Evolutionary conservation across 768 basidiomycete species (phyloP).

Genomic region (Gymnopilus dilepis): DNA sequence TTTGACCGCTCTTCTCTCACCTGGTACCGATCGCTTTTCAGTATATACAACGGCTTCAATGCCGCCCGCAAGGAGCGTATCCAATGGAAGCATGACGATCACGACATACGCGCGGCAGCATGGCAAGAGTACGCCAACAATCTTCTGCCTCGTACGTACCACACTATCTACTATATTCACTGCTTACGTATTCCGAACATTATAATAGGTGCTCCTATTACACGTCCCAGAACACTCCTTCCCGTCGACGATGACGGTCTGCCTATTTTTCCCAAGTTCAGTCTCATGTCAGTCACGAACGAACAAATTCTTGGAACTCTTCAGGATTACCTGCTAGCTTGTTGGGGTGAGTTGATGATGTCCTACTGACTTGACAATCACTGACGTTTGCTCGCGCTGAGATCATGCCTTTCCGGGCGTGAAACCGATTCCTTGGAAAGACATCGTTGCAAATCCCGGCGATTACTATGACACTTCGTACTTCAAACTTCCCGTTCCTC

Average conservation of each 20-base stretch:
- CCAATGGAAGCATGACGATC: not conserved
- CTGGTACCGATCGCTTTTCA: too few species aligned
- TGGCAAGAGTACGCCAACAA: constrained; percentile 1
- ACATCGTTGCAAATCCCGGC: not conserved
- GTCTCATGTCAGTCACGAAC: not conserved
- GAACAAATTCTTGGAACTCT: not conserved
- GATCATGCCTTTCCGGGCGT: not conserved
- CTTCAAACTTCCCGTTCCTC: not conserved
- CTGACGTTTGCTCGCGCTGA: not conserved
- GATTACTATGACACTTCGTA: not conserved
- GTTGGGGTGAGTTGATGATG: constrained; percentile 3
- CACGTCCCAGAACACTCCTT: not conserved
- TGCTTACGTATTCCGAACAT: not conserved
- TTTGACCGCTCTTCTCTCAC: not conserved
- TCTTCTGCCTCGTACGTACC: constrained; percentile 1
- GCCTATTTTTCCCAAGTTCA: constrained; percentile 1
- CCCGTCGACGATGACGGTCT: constrained; percentile 2
- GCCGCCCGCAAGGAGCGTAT: not conserved
- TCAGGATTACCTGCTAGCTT: not conserved
- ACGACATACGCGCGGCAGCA: not conserved
- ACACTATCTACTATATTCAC: not conserved
- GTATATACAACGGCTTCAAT: not conserved
- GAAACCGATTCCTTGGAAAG: not conserved
- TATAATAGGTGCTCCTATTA: not conserved
- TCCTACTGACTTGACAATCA: not conserved